Base-by-base conservation (phyloP, 208 protist species). In the Acanthamoeba culbertsoni region DNA sequence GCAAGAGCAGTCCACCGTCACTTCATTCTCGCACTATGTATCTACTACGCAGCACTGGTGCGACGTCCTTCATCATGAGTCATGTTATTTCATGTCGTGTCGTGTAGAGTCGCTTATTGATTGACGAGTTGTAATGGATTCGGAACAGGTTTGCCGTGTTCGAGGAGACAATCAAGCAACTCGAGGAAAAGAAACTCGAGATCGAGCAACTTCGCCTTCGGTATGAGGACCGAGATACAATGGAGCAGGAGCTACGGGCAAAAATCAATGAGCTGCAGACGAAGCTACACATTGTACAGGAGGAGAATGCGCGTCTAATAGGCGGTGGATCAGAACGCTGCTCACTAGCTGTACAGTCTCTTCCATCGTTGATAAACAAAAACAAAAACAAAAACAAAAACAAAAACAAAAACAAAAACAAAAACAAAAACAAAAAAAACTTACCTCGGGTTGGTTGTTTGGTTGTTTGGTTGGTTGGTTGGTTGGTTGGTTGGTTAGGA, bases 221-320 rank as follows among this genome's bases (percentile, higher is more conserved):
- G 23, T 40, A 55, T 20, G 73, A 46, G n/a, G 20, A n/a, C 31
- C 73, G 73, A 7, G 26, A 5, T 26, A 84, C 31, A 37, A 57
- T 55, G 43, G 73, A 84, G 73, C 73, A 84, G 43, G 73, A 84
- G 35, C 73, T 84, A 3, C n/a, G 20, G 73, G 45, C 42, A 3
- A 46, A 55, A 33, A 84, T 84, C 26, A 55, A 28, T 10, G 73
- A 84, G 45, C 73, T 84, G 4, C 73, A 84, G 35, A 55, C 45
- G 8, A 84, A 84, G 73, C 43, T 84, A 43, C 73, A 55, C 28
- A 20, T 84, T 37, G 73, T 84, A 43, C 73, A 84, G 73, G 73
- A 84, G 43, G 73, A 84, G 20, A 84, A 84, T 35, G 73, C 73
- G 31, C 73, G 73, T 18, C 73, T 84, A 37, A 84, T 84, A 37